Evolutionary conservation across 73 alveolate species (phyloP).

Genomic region (Tetrahymena elliotti): DNA sequence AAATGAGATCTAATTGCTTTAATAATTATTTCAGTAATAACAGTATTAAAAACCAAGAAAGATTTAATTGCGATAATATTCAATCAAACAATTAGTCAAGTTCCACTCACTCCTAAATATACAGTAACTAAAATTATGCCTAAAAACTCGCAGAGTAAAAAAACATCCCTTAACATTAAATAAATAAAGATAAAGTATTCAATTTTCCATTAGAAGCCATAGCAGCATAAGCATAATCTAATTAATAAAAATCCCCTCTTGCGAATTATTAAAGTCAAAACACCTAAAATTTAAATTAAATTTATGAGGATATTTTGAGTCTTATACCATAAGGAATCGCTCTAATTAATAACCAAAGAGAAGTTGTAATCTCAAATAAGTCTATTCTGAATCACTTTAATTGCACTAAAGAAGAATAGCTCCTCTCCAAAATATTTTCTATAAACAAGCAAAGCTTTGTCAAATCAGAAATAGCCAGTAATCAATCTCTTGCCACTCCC

Average conservation of each 20-base stretch:
- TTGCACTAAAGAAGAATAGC: background rate
- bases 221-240: no score
- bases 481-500: background rate
- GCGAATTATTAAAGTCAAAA: background rate
- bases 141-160: background rate
- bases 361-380: background rate
- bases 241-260: background rate
- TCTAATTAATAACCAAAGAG: background rate
- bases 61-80: background rate
- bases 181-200: background rate
- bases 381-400: background rate
- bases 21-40: background rate
- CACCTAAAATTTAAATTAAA: background rate
- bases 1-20: background rate
- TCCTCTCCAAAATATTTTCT: background rate
- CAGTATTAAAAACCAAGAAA: background rate
- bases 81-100: background rate
- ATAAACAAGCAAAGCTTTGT: background rate
- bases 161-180: background rate
- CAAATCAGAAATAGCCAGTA: background rate
- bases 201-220: background rate
- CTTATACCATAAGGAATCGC: background rate
- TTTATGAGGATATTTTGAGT: background rate
- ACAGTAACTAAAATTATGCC: background rate
- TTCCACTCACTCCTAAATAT: background rate